These are phyloP conservation scores for Chrysochromulina parva DNA, from an alignment of 78 protist species.

Conservation along the genomic window DNA sequence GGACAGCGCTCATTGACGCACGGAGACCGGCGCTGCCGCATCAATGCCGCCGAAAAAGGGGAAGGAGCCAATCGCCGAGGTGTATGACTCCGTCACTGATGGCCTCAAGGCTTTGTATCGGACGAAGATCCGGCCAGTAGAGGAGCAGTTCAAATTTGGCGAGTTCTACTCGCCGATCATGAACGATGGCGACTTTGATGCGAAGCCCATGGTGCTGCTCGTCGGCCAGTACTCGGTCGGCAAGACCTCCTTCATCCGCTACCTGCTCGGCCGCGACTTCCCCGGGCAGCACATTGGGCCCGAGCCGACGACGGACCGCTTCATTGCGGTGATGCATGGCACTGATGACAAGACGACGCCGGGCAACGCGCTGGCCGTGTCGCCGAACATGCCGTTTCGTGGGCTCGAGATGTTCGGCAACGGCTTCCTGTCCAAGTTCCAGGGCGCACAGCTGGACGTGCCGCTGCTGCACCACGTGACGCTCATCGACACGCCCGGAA, in stretches of 20 bases:
- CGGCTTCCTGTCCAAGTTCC: conserved; percentile 57
- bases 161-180: conserved; percentile 3
- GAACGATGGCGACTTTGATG: conserved; percentile 40
- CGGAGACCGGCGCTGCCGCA: too few relatives aligned
- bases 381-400: conserved; percentile 72
- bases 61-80: neutral
- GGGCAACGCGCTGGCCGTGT: conserved; percentile 78
- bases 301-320: conserved; percentile 92
- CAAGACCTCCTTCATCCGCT: conserved; percentile 65
- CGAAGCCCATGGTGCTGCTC: conserved; percentile 58
- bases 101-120: conserved; percentile 28
- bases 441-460: conserved; percentile 1
- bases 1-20: too few relatives aligned
- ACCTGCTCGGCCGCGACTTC: conserved; percentile 42
- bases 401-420: conserved; percentile 79
- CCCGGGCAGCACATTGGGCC: conserved; percentile 69
- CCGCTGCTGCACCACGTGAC: conserved; percentile 26
- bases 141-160: neutral
- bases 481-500: conserved; percentile 90
- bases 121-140: conserved; percentile 8
- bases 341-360: conserved; percentile 73
- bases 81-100: conserved; percentile 20
- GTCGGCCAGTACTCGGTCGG: conserved; percentile 80
- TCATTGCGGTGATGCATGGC: conserved; percentile 87
- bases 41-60: too few relatives aligned